Percentiles rank a stretch among this genome's conserved stretches.
Evolutionary conservation across 1,284 basidiomycete species (phyloP).

Genomic region (Hemileia vastatrix): DNA sequence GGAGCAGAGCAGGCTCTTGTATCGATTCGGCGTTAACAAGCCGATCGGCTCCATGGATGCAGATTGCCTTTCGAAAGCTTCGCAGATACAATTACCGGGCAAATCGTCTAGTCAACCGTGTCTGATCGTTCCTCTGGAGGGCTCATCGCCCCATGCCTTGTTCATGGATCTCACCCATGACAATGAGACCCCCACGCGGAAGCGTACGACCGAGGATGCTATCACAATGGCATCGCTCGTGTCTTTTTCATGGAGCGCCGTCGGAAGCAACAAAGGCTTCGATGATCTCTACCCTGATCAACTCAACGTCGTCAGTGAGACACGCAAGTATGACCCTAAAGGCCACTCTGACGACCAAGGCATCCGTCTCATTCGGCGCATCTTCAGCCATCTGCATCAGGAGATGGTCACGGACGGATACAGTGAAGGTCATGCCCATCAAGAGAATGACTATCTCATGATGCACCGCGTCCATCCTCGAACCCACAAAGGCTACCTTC

Average conservation of each 20-base stretch:
- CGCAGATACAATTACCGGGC: slow-evolving; percentile 44
- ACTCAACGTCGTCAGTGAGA: slow-evolving; percentile 35
- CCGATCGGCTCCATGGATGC: slow-evolving; percentile 38
- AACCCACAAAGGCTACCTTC: slow-evolving; percentile 36
- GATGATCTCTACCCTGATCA: slow-evolving; percentile 38
- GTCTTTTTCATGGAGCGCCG: slow-evolving; percentile 38
- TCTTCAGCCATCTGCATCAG: slow-evolving; percentile 37
- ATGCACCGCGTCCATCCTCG: slow-evolving; percentile 38
- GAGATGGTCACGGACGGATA: slow-evolving; percentile 37
- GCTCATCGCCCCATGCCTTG: slow-evolving; percentile 36
- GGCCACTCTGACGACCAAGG: too few relatives aligned
- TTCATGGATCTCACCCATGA: slow-evolving; percentile 42
- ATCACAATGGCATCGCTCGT: slow-evolving; percentile 40
- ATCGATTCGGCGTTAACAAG: slow-evolving; percentile 39
- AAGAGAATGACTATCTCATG: slow-evolving; percentile 36
- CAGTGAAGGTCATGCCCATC: slow-evolving; percentile 36
- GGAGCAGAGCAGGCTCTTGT: slow-evolving; percentile 37
- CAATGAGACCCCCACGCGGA: slow-evolving; percentile 37
- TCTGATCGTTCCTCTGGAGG: slow-evolving; percentile 31
- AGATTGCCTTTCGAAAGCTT: slow-evolving; percentile 28
- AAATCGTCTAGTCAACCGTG: slow-evolving; percentile 38
- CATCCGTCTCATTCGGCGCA: slow-evolving; percentile 28
- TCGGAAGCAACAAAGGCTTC: slow-evolving; percentile 37
- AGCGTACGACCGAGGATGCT: slow-evolving; percentile 37
- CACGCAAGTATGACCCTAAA: slow-evolving; percentile 30